Base-by-base conservation (phyloP, 345 rosid genomes). In the Orychophragmus violaceus region DNA sequence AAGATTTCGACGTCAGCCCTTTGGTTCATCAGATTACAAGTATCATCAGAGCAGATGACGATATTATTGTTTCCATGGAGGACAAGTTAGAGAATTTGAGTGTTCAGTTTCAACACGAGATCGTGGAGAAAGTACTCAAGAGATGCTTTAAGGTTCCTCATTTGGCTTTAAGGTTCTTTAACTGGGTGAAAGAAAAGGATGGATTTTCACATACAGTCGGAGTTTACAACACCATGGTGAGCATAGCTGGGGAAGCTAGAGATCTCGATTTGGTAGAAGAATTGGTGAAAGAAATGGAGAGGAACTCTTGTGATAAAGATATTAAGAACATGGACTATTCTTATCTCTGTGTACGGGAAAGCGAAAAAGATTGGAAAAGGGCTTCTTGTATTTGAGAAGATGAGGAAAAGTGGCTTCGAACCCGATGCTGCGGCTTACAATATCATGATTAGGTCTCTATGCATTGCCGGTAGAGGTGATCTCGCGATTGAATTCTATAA, bases 71-170 rank as follows among this genome's bases (percentile, higher is more conserved):
- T 68, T 70, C 84, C 13, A 83, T 88, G 96, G 94, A 87, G 76
- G 85, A 85, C 50, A 78, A 73, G 71, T 71, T 91, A 35, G 86
- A 79, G 64, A 78, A 77, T 3, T 35, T 76, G 22, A 79, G 77
- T 55, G 62, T 76, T 62, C 75, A 13, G 46, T 79, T 82, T 68
- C 85, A 84, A 6, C 72, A 82, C 3, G 83, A 80, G 32, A 68
- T 83, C 28, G 96, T 88, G 10, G 98, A 84, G 33, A 88, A 79
- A 41, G 98, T 91, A 11, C 76, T 91, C 50, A 85, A 88, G 56
- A 77, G 91, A 66, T 88, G 95, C 80, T 85, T 82, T 30, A 83
- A 87, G 75, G 87, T 84, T 77, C 92, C 98, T 16, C 89, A 82
- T 70, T 78, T 81, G 50, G 96, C 91, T 68, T 62, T 77, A 24